Base-by-base conservation (phyloP, 2,329 filamentous ascomycete genomes). In the Leptographium radiaticola region DNA sequence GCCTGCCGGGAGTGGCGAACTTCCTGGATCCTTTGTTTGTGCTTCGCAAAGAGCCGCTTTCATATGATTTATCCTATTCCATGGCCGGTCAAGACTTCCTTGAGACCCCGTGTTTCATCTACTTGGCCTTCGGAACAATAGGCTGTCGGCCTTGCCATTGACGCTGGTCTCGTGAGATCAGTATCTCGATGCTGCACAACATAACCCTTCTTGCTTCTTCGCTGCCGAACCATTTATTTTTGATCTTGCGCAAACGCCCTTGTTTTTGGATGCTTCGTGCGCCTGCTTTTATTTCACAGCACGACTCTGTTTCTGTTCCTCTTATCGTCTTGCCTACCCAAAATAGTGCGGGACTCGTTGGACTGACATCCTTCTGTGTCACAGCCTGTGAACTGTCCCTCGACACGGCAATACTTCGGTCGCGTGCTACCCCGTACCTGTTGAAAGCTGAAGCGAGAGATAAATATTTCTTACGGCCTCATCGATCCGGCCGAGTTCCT, bases 291-390 rank as follows among this genome's bases (percentile, higher is more conserved):
- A 38, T 18, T 45, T 45, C 38, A 16, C 45, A 33, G 48, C 39
- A 30, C 13, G 15, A 38, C 42, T n/a, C 39, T 47, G 52, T 11
- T 52, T 52, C 16, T 39, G 43, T 50, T 42, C 18, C 49, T 53
- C 4, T 36, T 34, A 25, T 33, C 30, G 25, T 43, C 46, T 49
- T 30, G 12, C 43, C 31, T 20, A 25, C 53, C 3, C 18, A 52
- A 38, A 51, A 53, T 39, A 46, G 38, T 33, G 20, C 40, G 53
- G n/a, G n/a, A 39, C 16, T 49, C 38, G 51, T 54, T 25, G 52
- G 45, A 55, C 57, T 58, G 51, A 58, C 46, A 34, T 43, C 25
- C 40, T 52, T 38, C 31, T 49, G 56, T 58, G 45, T 49, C 20
- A 56, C 56, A 59, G 56, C 15, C 40, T 20, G 31, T 49, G 20